Evolutionary conservation across 1,284 basidiomycete species (phyloP), one percentile per base, ranked within the genome.

Genomic region (Anthracocystis panici-leucophaei): DNA sequence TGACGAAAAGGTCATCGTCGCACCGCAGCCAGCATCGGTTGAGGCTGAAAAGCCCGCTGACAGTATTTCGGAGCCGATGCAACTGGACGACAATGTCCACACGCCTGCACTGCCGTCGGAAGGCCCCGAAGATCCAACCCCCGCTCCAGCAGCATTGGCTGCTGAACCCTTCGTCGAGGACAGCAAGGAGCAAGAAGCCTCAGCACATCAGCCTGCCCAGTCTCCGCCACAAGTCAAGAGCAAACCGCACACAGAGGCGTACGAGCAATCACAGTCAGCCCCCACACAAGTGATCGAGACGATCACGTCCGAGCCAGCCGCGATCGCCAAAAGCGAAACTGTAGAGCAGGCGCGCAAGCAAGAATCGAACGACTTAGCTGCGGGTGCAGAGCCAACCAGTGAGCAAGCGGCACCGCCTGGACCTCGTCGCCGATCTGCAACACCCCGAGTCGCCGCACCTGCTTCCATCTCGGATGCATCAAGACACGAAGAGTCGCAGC

Each of bases 61-160:
- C 4, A 20, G 20, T 23, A 38, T 42, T 38, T n/a, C 20, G 3
- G 49, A 64, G 27, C 53, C 67, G 9, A 73, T 73, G 70, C 60
- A 73, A 31, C 45, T 67, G 0, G 70, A 73, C 42, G 60, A 64
- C 33, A 48, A 53, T 16, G 50, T 73, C 10, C 65, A 73, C 40
- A 68, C 70, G n/a, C 65, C 70, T 5, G 56, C 61, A 6, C 41
- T 58, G 25, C 70, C 64, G 3, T 63, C 52, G 4, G 65, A 68
- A 5, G 58, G 40, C 20, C 58, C 27, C n/a, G 52, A 58, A 51
- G 40, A 29, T 33, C 38, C 48, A 50, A 40, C 21, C 6, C n/a
- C 53, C 41, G 45, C 21, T 12, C 14, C 53, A 16, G 45, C 25
- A 5, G 54, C 52, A 18, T 9, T 44, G 6, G 16, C 35, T 3